phyloP scores from a whole-genome alignment of 164 flowering plant species.

The Berberis vulgaris region DNA sequence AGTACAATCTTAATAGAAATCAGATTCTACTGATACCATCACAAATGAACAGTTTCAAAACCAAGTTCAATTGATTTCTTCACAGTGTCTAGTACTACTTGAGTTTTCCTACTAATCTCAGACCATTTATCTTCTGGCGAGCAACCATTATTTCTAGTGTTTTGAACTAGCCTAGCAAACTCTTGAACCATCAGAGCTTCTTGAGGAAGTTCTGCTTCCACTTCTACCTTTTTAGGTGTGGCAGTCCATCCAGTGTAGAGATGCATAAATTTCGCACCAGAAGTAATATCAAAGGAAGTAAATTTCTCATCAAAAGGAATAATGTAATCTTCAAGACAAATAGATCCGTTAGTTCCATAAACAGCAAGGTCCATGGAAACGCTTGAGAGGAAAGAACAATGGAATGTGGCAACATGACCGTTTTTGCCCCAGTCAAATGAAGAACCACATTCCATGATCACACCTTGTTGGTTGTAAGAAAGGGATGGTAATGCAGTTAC shows the following conservation, averaged over 20 bases:
- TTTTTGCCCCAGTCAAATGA: conserved; percentile 22
- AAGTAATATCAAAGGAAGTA: conserved; percentile 25
- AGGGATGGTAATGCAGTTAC: conserved; percentile 28
- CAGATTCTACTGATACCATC: not conserved
- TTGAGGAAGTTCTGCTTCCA: conserved; percentile 30
- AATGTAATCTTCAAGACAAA: conserved; percentile 32
- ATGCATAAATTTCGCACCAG: conserved; percentile 23
- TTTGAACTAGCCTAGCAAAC: conserved; percentile 27
- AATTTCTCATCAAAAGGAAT: conserved; percentile 33
- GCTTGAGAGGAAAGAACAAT: conserved; percentile 35
- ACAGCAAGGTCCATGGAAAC: conserved; percentile 25
- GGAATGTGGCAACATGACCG: conserved; percentile 19
- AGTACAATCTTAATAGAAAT: not conserved
- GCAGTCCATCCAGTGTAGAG: conserved; percentile 35
- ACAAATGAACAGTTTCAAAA: conserved; percentile 25
- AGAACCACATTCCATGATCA: conserved; percentile 27
- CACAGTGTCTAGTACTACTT: conserved; percentile 47
- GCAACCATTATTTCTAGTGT: conserved; percentile 14
- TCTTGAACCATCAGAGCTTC: conserved; percentile 51
- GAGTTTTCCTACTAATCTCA: conserved; percentile 36
- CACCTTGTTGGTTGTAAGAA: conserved; percentile 20
- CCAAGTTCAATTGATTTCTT: conserved; percentile 35
- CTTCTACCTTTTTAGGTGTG: conserved; percentile 19
- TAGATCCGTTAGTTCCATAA: conserved; percentile 24
- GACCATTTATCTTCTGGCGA: conserved; percentile 41